Evolutionary conservation across 116 monocot genomes (phyloP).

Genomic region (Papilionanthe hybrid): DNA sequence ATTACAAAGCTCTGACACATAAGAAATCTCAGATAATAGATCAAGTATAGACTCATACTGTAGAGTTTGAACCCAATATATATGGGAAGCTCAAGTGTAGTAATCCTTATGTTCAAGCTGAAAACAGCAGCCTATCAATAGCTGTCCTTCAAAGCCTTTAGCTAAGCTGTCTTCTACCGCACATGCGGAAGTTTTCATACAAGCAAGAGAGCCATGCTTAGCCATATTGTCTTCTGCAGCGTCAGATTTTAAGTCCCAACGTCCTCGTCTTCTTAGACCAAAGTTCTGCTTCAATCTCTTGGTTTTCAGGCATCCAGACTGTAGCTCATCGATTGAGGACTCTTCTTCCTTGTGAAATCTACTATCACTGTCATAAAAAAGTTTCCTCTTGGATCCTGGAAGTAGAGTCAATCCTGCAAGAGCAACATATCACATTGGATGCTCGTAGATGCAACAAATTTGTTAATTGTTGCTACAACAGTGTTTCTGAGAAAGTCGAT

Average conservation of each 20-base stretch:
- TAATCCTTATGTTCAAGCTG: slow-evolving; percentile 23
- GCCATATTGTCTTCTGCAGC: neutral
- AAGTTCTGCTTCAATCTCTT: neutral
- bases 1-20: too few relatives aligned
- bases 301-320: neutral
- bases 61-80: too few relatives aligned
- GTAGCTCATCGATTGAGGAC: neutral
- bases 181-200: slow-evolving; percentile 29
- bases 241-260: neutral
- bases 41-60: too few relatives aligned
- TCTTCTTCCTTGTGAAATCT: slow-evolving; percentile 9
- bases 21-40: too few relatives aligned
- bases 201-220: slow-evolving; percentile 21
- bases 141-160: slow-evolving; percentile 48
- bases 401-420: slow-evolving; percentile 45
- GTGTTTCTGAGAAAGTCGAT: neutral
- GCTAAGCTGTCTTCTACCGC: slow-evolving; percentile 34
- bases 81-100: neutral
- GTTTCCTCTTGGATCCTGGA: slow-evolving; percentile 69
- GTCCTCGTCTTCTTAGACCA: neutral
- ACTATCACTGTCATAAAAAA: neutral
- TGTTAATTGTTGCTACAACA: neutral
- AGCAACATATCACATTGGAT: neutral
- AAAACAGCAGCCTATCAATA: slow-evolving; percentile 31
- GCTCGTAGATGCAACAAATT: neutral